Evolutionary conservation across 2,329 filamentous ascomycete genomes (phyloP).

Genomic region (Trichoderma arundinaceum): DNA sequence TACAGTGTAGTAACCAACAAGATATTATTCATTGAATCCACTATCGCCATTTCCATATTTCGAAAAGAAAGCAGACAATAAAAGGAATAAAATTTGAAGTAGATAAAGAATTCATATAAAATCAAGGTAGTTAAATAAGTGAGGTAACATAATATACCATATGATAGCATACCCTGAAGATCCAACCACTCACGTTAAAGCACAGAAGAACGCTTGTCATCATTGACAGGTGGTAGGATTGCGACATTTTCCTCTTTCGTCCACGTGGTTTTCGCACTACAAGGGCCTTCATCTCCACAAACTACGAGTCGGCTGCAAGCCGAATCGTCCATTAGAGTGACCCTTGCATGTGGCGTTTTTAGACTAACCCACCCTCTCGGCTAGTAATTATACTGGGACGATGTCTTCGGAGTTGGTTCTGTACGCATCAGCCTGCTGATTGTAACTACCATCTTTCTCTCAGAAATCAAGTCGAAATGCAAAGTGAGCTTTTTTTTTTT

Average conservation of each 20-base stretch:
- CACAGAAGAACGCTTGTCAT: background rate
- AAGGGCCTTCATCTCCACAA: constrained; percentile 6
- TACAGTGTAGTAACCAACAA: background rate
- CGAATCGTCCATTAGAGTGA: background rate
- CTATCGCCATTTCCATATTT: background rate
- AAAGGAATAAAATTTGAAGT: background rate
- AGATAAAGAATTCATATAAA: too few species aligned
- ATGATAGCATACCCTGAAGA: too few species aligned
- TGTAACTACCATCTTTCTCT: background rate
- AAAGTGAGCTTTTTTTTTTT: background rate
- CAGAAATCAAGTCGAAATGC: background rate
- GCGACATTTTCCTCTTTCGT: constrained; percentile 16
- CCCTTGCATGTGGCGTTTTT: constrained; percentile 23
- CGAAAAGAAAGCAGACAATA: background rate
- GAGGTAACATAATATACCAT: too few species aligned
- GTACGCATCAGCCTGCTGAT: background rate
- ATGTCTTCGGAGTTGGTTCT: background rate
- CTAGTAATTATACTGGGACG: background rate
- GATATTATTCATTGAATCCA: background rate
- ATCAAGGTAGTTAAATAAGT: too few species aligned
- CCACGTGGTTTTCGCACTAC: constrained; percentile 18
- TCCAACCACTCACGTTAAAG: background rate
- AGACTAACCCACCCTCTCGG: background rate
- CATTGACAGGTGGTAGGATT: background rate
- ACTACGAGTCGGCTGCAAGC: constrained; percentile 12